Conservation (phyloP, 208 protist species). For the Angomonas deanei region DNA sequence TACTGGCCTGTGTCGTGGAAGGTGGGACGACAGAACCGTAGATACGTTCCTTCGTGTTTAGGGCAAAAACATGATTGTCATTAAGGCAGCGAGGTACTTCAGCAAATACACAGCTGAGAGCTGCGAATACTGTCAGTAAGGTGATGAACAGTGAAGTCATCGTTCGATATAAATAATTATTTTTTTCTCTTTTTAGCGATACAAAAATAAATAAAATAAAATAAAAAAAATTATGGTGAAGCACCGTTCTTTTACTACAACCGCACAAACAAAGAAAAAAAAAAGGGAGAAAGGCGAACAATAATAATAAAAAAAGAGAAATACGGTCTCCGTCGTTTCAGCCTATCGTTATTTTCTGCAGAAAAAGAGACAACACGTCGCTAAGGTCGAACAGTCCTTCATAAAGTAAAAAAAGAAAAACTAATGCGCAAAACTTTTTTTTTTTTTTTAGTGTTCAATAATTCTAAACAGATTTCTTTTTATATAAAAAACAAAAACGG, state of each 20-base stretch:
- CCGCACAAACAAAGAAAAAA: background rate
- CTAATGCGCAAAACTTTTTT: no score
- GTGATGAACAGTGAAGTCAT: background rate
- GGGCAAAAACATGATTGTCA: constrained; percentile 1
- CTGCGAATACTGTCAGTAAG: background rate
- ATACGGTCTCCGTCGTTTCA: no score
- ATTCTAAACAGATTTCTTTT: constrained; percentile 4
- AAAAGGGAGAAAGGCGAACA: background rate
- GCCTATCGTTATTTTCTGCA: no score
- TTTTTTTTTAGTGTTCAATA: no score
- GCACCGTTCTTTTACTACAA: background rate
- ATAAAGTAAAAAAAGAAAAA: no score
- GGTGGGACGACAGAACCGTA: constrained; percentile 3
- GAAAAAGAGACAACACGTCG: no score
- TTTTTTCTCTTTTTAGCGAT: no score
- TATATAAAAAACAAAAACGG: constrained; percentile 9
- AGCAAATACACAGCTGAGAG: background rate
- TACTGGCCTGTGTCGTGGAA: background rate
- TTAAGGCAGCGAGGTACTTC: constrained; percentile 9
- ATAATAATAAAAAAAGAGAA: background rate
- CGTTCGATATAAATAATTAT: no score
- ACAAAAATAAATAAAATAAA: no score
- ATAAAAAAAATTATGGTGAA: no score
- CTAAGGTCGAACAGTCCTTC: no score
- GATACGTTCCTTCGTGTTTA: background rate